Evolutionary conservation across 2,329 filamentous ascomycete genomes (phyloP).

Genomic region (Alternaria sp.): DNA sequence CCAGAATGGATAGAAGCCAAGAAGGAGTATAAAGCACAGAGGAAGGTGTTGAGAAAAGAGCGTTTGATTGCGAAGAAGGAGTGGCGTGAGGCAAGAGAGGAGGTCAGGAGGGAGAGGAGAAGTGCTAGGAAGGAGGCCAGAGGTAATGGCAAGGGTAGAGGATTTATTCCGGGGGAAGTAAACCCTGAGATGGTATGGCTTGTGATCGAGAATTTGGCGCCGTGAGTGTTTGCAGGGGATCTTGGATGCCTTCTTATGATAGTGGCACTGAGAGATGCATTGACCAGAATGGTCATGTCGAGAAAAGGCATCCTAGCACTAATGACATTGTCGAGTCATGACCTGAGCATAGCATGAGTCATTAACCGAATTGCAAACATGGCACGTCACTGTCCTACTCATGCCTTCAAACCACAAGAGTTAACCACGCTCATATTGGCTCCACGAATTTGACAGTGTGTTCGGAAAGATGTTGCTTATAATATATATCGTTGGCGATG

Average conservation of each 20-base stretch:
- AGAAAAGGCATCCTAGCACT: neutral
- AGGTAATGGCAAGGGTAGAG: neutral
- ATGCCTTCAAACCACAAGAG: neutral
- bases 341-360: neutral
- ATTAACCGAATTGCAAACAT: neutral
- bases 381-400: neutral
- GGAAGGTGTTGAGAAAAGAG: slow-evolving; percentile 29
- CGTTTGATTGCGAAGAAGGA: slow-evolving; percentile 24
- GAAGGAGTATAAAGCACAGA: slow-evolving; percentile 34
- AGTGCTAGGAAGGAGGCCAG: slow-evolving; percentile 5
- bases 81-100: slow-evolving; percentile 24
- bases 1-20: slow-evolving; percentile 34
- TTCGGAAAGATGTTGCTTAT: neutral
- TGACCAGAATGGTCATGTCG: neutral
- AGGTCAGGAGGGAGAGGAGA: neutral
- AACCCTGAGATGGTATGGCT: slow-evolving; percentile 38
- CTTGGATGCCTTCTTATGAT: neutral
- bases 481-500: too few species aligned
- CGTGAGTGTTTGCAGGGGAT: neutral
- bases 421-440: neutral
- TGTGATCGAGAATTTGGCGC: slow-evolving; percentile 41
- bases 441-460: neutral
- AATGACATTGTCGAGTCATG: neutral
- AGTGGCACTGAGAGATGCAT: neutral
- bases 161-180: neutral